Percentiles rank a stretch among this genome's conserved stretches.
These are phyloP conservation scores for Saccharomycopsis microspora DNA, from an alignment of 805 yeast species.

Conservation along the genomic window DNA sequence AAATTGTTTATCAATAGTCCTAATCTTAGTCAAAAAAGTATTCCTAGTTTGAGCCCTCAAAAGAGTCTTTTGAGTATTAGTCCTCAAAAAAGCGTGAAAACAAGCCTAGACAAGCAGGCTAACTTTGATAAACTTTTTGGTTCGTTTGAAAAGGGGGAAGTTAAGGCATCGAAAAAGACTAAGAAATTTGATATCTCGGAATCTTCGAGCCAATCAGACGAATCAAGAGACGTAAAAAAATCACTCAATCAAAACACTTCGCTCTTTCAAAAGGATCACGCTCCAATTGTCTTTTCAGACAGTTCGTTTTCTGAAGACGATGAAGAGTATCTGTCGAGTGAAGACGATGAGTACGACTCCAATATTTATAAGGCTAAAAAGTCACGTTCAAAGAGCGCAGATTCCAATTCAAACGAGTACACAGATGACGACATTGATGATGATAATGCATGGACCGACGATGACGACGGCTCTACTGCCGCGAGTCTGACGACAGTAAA, in stretches of 20 bases:
- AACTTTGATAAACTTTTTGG: too few relatives aligned
- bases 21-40: too few relatives aligned
- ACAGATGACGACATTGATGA: slow-evolving; percentile 5
- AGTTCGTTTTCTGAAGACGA: slow-evolving; percentile 13
- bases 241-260: slow-evolving; percentile 10
- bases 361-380: slow-evolving; percentile 1
- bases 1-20: too few relatives aligned
- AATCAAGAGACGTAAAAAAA: background rate
- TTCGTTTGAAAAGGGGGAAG: too few relatives aligned
- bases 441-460: slow-evolving; percentile 16
- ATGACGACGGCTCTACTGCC: slow-evolving; percentile 7
- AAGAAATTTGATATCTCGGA: too few relatives aligned
- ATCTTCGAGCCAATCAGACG: background rate
- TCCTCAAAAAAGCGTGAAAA: too few relatives aligned
- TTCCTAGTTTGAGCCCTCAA: too few relatives aligned
- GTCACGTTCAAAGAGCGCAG: background rate
- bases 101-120: too few relatives aligned
- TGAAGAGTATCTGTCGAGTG: background rate
- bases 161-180: too few relatives aligned
- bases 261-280: slow-evolving; percentile 4
- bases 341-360: slow-evolving; percentile 1
- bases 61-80: too few relatives aligned
- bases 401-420: background rate
- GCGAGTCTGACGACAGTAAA: background rate
- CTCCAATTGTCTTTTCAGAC: slow-evolving; percentile 12